Evolutionary conservation across 345 rosid genomes (phyloP).

Genomic region (Schrenkiella parvula): DNA sequence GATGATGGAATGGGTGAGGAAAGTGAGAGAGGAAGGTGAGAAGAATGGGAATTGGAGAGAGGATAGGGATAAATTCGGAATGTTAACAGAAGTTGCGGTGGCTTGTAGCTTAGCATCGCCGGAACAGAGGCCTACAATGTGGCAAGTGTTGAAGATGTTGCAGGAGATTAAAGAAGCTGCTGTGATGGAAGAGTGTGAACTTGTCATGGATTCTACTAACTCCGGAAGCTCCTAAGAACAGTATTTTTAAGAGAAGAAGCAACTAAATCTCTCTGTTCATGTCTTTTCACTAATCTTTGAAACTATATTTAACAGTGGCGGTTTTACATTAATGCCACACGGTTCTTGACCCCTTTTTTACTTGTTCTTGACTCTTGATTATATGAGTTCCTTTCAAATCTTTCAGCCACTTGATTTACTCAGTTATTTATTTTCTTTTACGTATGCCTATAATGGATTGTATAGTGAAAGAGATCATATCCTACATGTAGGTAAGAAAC

Average conservation of each 20-base stretch:
- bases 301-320: constrained; percentile 12
- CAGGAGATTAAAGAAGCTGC: constrained; percentile 81
- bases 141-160: constrained; percentile 93
- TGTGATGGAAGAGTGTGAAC: constrained; percentile 52
- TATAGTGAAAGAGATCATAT: neutral
- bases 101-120: constrained; percentile 59
- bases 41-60: constrained; percentile 32
- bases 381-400: too few species aligned
- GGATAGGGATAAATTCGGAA: constrained; percentile 55
- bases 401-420: too few species aligned
- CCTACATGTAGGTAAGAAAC: neutral
- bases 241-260: neutral
- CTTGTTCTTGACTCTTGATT: too few species aligned
- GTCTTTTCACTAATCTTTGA: constrained; percentile 18
- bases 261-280: neutral
- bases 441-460: too few species aligned
- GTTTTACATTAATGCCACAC: constrained; percentile 24
- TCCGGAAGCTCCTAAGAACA: constrained; percentile 22
- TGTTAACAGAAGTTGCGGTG: constrained; percentile 75
- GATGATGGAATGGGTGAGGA: constrained; percentile 57
- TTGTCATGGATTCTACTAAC: constrained; percentile 29
- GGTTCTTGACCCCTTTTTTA: constrained; percentile 6
- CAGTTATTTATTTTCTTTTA: too few species aligned
- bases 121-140: constrained; percentile 95
- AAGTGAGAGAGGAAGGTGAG: constrained; percentile 50